phyloP scores from a whole-genome alignment of 2,329 filamentous ascomycete species.

The Aspergillus quadrilineatus region DNA sequence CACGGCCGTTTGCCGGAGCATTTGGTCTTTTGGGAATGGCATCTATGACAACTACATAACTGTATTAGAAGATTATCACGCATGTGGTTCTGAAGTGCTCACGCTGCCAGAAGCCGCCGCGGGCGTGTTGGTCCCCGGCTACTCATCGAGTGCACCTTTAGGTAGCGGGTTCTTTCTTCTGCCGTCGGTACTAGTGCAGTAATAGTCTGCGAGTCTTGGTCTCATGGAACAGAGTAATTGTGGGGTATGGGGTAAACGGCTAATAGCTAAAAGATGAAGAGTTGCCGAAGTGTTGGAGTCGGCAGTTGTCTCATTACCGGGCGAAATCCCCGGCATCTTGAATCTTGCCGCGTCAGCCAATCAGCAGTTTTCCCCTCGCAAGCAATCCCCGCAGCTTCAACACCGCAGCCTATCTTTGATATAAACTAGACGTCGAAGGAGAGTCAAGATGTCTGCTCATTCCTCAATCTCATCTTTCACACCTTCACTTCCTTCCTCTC shows the following conservation, averaged over 20 bases:
- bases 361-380: not conserved
- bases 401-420: not conserved
- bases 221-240: not conserved
- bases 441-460: not conserved
- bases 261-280: not conserved
- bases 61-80: not conserved
- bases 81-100: not conserved
- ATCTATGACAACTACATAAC: constrained; percentile 9
- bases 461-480: not conserved
- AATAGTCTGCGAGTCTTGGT: not conserved
- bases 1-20: constrained; percentile 9
- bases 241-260: constrained; percentile 12
- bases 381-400: not conserved
- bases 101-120: constrained; percentile 13
- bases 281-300: not conserved
- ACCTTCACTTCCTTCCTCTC: not conserved
- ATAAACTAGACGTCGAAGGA: constrained; percentile 1
- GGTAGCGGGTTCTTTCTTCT: not conserved
- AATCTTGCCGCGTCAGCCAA: not conserved
- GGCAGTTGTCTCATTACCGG: not conserved
- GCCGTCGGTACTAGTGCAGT: not conserved
- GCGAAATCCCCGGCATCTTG: not conserved
- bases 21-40: constrained; percentile 7
- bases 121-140: constrained; percentile 1
- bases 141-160: not conserved